Evolutionary conservation across 176 grass and related monocot species (phyloP).

Genomic region (Saccharum officinarum): DNA sequence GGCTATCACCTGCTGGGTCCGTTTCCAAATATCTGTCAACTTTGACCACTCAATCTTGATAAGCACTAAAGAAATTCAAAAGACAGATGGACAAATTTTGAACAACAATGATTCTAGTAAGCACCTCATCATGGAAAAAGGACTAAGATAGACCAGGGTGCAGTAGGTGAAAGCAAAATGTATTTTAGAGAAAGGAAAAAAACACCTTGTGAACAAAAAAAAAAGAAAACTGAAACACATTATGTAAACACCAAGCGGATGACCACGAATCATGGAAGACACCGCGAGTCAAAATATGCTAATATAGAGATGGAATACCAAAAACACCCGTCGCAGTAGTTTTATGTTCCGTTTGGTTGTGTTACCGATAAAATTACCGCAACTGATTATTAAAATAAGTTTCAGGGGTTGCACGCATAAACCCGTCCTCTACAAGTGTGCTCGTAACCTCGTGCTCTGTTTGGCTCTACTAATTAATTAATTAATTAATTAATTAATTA

Average conservation of each 20-base stretch:
- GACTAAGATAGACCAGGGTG: too few species aligned
- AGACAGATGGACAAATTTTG: too few species aligned
- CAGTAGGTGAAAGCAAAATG: too few species aligned
- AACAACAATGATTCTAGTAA: neutral
- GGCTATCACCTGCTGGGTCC: too few species aligned
- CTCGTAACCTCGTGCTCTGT: neutral
- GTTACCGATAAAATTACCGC: neutral
- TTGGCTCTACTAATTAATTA: neutral
- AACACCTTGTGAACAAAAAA: neutral
- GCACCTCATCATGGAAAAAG: too few species aligned
- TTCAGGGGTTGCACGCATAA: neutral
- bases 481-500: too few species aligned
- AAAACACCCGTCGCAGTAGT: neutral
- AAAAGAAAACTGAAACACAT: neutral
- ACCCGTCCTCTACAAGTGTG: neutral
- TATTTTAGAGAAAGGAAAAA: neutral
- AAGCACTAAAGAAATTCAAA: neutral
- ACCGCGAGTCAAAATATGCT: neutral
- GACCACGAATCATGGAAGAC: neutral
- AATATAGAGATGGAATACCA: neutral
- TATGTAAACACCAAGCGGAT: neutral
- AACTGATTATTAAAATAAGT: neutral
- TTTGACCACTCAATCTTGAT: neutral
- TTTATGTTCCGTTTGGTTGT: neutral
- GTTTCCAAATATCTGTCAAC: too few species aligned